Conservation (phyloP, 345 rosid genomes). For the Psidium friedrichsthalianum region DNA sequence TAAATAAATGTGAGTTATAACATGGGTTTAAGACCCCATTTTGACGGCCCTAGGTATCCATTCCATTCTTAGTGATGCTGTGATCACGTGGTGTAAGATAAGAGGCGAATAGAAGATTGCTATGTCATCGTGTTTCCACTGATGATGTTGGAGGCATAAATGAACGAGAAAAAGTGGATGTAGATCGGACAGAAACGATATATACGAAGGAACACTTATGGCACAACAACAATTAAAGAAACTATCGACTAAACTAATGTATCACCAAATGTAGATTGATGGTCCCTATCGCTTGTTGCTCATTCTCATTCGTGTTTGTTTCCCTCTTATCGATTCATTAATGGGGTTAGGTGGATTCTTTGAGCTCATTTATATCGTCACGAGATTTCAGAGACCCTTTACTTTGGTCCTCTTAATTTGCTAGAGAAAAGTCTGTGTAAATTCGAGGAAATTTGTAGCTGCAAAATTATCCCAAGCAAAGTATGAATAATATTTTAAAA, state of each 20-base stretch:
- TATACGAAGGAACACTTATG: background rate
- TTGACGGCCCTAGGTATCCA: too few species aligned
- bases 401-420: too few species aligned
- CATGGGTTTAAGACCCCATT: too few species aligned
- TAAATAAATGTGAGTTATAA: too few species aligned
- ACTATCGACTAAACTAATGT: background rate
- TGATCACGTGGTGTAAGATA: background rate
- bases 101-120: background rate
- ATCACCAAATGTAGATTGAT: background rate
- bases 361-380: too few species aligned
- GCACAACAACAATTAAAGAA: background rate
- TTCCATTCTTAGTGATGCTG: background rate
- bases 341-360: too few species aligned
- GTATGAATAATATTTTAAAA: background rate
- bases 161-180: background rate
- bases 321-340: background rate
- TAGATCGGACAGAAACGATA: fast-evolving
- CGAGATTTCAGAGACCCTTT: too few species aligned
- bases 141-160: fast-evolving
- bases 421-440: background rate
- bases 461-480: background rate
- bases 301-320: too few species aligned
- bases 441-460: background rate
- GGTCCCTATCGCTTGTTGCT: fast-evolving
- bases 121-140: background rate